A percentile compares a stretch with the other conserved stretches of the same genome.
Conservation (phyloP, 139 green algal species). For the Coccomyxa sp. region DNA sequence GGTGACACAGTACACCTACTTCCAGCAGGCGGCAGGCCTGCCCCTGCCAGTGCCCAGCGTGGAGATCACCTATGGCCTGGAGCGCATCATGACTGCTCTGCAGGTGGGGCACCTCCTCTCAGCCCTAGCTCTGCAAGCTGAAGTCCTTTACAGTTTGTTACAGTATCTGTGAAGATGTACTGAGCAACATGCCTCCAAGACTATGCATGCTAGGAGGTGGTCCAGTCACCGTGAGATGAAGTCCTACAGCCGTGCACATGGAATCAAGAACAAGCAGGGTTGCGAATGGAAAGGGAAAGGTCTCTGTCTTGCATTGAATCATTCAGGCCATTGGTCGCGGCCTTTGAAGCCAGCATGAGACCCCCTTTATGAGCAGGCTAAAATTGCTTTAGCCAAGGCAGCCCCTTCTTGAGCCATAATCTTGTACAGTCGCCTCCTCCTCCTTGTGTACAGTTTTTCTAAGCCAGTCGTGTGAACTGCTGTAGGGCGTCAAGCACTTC, state of each 20-base stretch:
- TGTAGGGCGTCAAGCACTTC: constrained; percentile 92
- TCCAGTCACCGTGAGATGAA: neutral
- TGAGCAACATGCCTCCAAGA: neutral
- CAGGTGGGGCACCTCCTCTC: constrained; percentile 52
- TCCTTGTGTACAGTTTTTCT: too few relatives aligned
- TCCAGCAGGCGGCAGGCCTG: constrained; percentile 80
- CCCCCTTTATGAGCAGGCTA: too few relatives aligned
- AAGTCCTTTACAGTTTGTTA: neutral
- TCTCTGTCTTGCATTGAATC: too few relatives aligned
- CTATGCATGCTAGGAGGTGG: neutral
- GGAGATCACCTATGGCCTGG: constrained; percentile 98
- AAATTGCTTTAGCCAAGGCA: too few relatives aligned
- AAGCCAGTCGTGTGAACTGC: neutral
- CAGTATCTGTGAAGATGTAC: neutral
- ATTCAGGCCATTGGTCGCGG: too few relatives aligned
- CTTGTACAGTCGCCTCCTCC: too few relatives aligned
- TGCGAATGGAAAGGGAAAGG: too few relatives aligned
- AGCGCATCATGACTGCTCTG: constrained; percentile 96
- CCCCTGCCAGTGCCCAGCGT: constrained; percentile 76
- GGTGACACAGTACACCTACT: constrained; percentile 94
- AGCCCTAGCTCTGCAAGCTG: neutral
- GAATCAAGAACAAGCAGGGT: too few relatives aligned
- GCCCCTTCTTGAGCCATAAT: too few relatives aligned
- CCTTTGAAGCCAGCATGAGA: too few relatives aligned
- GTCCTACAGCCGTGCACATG: too few relatives aligned